Conservation (phyloP, 768 basidiomycete species). For the Rhizopogon rudus region DNA sequence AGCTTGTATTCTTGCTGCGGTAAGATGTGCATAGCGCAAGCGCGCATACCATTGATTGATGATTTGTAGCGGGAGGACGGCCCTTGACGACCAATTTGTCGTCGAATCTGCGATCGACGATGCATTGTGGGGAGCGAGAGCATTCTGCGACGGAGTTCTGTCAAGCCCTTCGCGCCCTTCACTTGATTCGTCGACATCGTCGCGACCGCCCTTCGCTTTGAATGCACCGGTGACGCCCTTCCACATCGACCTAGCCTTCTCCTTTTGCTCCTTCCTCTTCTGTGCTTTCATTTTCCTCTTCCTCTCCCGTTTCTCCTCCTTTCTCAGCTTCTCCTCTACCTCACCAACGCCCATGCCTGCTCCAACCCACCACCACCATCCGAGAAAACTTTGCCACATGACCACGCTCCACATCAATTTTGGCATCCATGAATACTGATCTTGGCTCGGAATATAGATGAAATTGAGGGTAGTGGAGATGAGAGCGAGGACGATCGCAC, state of each 20-base stretch:
- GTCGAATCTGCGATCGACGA: neutral
- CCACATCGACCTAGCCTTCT: slow-evolving; percentile 54
- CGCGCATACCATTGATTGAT: slow-evolving; percentile 53
- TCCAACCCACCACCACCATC: slow-evolving; percentile 99
- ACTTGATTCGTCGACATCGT: neutral
- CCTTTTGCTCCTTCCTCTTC: slow-evolving; percentile 42
- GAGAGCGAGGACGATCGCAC: slow-evolving; percentile 78
- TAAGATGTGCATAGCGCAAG: slow-evolving; percentile 64
- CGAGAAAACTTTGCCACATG: slow-evolving; percentile 95
- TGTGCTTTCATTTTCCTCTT: slow-evolving; percentile 44
- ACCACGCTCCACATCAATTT: slow-evolving; percentile 87
- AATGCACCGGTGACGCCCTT: slow-evolving; percentile 53
- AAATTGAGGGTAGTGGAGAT: slow-evolving; percentile 84
- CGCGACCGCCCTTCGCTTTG: slow-evolving; percentile 8
- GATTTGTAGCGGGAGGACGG: slow-evolving; percentile 18
- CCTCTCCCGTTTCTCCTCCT: slow-evolving; percentile 49
- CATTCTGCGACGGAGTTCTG: slow-evolving; percentile 9
- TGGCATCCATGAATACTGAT: slow-evolving; percentile 90
- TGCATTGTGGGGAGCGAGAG: neutral
- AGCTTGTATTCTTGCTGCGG: slow-evolving; percentile 67
- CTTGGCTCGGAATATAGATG: slow-evolving; percentile 75
- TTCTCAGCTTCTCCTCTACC: slow-evolving; percentile 55
- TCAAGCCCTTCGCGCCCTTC: neutral
- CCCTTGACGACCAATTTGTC: neutral
- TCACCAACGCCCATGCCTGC: slow-evolving; percentile 76